These are phyloP conservation scores for Raphanus hybrid DNA, from an alignment of 441 rosid species.

Conservation along the genomic window DNA sequence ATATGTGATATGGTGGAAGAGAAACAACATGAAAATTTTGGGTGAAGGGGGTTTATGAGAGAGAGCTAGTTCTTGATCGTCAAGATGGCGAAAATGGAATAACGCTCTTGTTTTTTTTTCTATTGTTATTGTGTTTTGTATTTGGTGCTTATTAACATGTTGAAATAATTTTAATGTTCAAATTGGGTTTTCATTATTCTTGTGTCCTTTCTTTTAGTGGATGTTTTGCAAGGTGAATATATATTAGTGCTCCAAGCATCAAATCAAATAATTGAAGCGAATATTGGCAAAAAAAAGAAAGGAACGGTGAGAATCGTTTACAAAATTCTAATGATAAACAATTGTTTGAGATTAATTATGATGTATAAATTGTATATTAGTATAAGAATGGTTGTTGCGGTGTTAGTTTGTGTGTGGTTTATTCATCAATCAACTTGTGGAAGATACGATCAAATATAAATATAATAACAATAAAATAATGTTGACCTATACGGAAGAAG, in stretches of 20 bases:
- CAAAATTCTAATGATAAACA: slow-evolving; percentile 17
- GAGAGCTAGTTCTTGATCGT: slow-evolving; percentile 34
- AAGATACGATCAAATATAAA: slow-evolving; percentile 16
- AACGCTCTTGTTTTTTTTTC: slow-evolving; percentile 12
- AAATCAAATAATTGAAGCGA: slow-evolving; percentile 34
- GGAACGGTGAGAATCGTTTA: slow-evolving; percentile 10
- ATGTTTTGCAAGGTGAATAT: slow-evolving; percentile 32
- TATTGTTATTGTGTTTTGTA: slow-evolving; percentile 23
- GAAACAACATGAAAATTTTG: slow-evolving; percentile 30
- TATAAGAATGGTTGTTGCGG: slow-evolving; percentile 19
- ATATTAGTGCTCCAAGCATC: slow-evolving; percentile 22
- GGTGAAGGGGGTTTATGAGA: slow-evolving; percentile 25
- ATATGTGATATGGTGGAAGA: slow-evolving; percentile 30
- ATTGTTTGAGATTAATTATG: slow-evolving; percentile 6
- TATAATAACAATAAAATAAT: slow-evolving; percentile 3
- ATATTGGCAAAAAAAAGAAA: slow-evolving; percentile 19
- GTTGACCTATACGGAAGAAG: slow-evolving; percentile 42
- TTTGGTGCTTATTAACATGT: slow-evolving; percentile 32
- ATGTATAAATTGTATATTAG: slow-evolving; percentile 2
- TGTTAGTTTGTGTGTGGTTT: slow-evolving; percentile 25
- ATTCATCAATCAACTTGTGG: slow-evolving; percentile 32
- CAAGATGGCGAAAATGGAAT: slow-evolving; percentile 33
- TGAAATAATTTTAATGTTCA: slow-evolving; percentile 18
- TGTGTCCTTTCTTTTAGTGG: slow-evolving; percentile 27
- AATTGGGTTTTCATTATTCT: slow-evolving; percentile 21